phyloP scores from a whole-genome alignment of 306 rosid genomes.

The Inga oerstediana region DNA sequence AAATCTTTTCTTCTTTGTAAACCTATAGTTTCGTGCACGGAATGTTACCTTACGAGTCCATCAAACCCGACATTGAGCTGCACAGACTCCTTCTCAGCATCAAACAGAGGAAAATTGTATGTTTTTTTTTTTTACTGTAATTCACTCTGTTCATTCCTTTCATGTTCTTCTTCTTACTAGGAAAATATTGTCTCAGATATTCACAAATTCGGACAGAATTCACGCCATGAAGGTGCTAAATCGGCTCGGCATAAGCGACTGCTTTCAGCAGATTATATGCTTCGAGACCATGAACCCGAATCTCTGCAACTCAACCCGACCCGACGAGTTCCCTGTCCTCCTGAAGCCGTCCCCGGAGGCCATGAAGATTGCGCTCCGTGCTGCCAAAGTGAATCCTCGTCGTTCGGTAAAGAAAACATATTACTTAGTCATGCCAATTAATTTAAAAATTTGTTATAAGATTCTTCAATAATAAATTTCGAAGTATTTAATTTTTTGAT shows the following conservation, averaged over 20 bases:
- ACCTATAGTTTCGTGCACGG: conserved; percentile 84
- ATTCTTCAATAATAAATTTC: background rate
- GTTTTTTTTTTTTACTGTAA: background rate
- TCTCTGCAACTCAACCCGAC: conserved; percentile 53
- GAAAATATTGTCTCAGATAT: conserved; percentile 47
- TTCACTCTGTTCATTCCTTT: background rate
- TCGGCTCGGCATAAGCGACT: conserved; percentile 60
- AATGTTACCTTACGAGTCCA: conserved; percentile 74
- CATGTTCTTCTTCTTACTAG: background rate
- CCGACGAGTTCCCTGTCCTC: conserved; percentile 72
- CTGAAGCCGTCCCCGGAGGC: conserved; percentile 83
- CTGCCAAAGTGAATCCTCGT: conserved; percentile 64
- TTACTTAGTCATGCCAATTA: background rate
- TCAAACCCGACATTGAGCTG: conserved; percentile 67
- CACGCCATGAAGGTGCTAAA: conserved; percentile 69
- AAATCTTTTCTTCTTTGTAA: background rate
- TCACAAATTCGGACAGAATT: conserved; percentile 77
- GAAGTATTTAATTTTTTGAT: background rate
- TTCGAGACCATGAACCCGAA: conserved; percentile 92
- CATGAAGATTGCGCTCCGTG: conserved; percentile 54
- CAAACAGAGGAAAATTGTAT: conserved; percentile 70
- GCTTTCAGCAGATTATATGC: conserved; percentile 78
- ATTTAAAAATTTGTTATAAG: background rate
- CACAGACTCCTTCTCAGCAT: conserved; percentile 61
- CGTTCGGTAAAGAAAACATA: conserved; percentile 53